A percentile compares a stretch with the other conserved stretches of the same genome.
phyloP scores from a whole-genome alignment of 257 asterid species.

The Petunia secreta region DNA sequence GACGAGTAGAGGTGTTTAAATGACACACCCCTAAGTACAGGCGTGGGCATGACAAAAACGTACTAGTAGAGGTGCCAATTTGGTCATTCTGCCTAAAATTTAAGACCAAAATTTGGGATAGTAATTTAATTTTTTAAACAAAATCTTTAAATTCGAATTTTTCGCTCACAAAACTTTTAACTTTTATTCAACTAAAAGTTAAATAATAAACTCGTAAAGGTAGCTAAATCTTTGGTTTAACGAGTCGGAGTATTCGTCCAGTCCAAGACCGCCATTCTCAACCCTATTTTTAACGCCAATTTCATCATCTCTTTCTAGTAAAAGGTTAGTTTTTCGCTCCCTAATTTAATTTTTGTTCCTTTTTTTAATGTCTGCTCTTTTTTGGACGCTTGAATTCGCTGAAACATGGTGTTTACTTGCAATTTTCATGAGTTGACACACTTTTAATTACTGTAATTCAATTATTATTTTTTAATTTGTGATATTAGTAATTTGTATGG shows the following conservation, averaged over 20 bases:
- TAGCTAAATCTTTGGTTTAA: background rate
- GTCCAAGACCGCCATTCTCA: constrained; percentile 10
- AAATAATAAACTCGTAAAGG: background rate
- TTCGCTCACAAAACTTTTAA: too few species aligned
- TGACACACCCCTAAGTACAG: too few species aligned
- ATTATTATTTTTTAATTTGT: background rate
- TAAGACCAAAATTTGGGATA: too few species aligned
- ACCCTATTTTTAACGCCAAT: background rate
- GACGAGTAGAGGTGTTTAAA: too few species aligned
- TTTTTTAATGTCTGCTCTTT: background rate
- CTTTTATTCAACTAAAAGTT: too few species aligned
- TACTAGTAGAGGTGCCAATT: too few species aligned
- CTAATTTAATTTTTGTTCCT: background rate
- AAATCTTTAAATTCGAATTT: too few species aligned
- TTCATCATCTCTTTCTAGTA: background rate
- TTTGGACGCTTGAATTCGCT: background rate
- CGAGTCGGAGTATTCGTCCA: constrained; percentile 1
- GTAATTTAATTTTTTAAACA: too few species aligned
- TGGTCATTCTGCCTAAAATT: too few species aligned
- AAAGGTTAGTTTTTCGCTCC: background rate
- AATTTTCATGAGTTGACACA: background rate
- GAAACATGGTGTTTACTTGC: background rate
- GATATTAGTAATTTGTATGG: background rate
- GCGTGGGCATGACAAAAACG: too few species aligned
- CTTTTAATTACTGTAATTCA: background rate